Evolutionary conservation across 495 filamentous ascomycete species (phyloP).

Genomic region (Aspergillus carlsbadensis): DNA sequence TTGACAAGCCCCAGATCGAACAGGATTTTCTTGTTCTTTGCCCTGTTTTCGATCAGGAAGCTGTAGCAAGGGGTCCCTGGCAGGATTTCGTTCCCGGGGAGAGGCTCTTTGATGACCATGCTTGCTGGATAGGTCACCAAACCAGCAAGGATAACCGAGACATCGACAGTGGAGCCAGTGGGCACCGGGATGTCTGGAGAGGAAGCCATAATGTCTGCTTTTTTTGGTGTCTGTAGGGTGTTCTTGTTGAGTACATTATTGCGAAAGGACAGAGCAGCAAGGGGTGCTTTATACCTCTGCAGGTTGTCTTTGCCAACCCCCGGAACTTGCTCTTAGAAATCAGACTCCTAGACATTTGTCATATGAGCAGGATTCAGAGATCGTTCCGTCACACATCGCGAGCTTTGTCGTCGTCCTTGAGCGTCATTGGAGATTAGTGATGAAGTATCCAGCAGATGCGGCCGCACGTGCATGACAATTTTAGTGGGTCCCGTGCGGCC

Average conservation of each 20-base stretch:
- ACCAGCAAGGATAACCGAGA: not conserved
- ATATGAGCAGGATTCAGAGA: too few species aligned
- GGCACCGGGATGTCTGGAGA: not conserved
- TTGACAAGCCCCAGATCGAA: slow-evolving; percentile 6
- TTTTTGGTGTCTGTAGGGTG: not conserved
- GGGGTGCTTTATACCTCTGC: too few species aligned
- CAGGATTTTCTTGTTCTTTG: not conserved
- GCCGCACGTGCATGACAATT: too few species aligned
- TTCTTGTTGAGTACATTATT: not conserved
- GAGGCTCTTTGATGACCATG: not conserved
- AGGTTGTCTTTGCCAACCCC: too few species aligned
- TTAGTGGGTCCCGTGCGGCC: too few species aligned
- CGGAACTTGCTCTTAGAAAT: too few species aligned
- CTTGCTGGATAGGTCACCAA: not conserved
- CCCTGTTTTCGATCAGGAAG: not conserved
- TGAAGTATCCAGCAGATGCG: too few species aligned
- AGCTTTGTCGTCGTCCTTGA: too few species aligned
- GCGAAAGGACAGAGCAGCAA: not conserved
- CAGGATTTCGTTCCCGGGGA: not conserved
- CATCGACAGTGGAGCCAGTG: not conserved
- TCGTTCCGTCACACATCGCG: too few species aligned
- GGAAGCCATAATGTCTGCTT: not conserved
- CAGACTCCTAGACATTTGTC: too few species aligned
- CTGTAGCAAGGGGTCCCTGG: not conserved
- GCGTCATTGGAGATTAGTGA: too few species aligned